These are phyloP conservation scores for Metarhizium robertsii DNA, from an alignment of 2,329 filamentous ascomycete genomes.

Conservation along the genomic window DNA sequence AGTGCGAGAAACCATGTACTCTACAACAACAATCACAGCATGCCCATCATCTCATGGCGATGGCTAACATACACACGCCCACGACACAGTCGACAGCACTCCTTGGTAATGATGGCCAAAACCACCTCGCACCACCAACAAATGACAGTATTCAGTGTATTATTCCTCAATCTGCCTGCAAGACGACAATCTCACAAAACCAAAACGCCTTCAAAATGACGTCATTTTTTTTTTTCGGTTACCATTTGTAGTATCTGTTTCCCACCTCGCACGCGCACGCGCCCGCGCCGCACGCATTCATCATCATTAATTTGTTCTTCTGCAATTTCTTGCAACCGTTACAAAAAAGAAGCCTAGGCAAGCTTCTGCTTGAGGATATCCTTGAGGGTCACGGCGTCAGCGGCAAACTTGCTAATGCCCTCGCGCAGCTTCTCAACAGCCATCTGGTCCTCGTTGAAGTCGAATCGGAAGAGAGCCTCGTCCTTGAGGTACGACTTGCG, in stretches of 20 bases:
- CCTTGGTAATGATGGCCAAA: neutral
- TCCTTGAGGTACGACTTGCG: conserved; percentile 88
- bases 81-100: too few species aligned
- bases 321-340: neutral
- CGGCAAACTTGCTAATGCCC: conserved; percentile 98
- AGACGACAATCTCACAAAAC: neutral
- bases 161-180: neutral
- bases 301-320: neutral
- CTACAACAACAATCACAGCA: too few species aligned
- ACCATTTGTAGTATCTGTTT: neutral
- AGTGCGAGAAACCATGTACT: too few species aligned
- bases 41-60: too few species aligned
- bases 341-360: conserved; percentile 5
- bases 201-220: conserved; percentile 1
- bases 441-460: conserved; percentile 99
- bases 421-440: conserved; percentile 98
- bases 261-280: neutral
- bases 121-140: neutral
- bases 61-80: neutral
- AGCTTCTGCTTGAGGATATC: conserved; percentile 85
- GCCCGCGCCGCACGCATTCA: neutral
- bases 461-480: conserved; percentile 90
- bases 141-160: neutral
- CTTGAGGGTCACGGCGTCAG: conserved; percentile 91
- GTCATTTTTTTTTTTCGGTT: neutral